These are phyloP conservation scores for Sphagnum contortum DNA, from an alignment of 225 moss, liverwort and hornwort genomes.

Conservation along the genomic window DNA sequence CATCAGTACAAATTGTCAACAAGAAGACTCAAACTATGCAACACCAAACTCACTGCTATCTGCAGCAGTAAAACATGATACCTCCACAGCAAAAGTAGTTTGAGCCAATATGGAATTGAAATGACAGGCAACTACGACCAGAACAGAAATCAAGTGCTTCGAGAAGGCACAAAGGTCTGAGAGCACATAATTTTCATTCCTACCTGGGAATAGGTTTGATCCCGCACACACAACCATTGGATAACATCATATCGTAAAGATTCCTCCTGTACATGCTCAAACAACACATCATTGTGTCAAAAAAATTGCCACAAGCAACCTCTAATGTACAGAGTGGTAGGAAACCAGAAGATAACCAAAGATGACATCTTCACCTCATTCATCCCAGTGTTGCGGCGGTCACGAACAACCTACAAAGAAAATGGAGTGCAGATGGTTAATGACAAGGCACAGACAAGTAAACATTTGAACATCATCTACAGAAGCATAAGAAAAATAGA, in stretches of 20 bases:
- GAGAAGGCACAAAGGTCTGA: neutral
- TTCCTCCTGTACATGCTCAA: conserved; percentile 45
- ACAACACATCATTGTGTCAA: neutral
- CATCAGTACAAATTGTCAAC: conserved; percentile 1
- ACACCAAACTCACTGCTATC: no score
- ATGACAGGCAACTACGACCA: neutral
- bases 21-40: neutral
- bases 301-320: neutral
- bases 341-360: neutral
- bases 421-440: neutral
- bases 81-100: neutral
- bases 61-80: neutral
- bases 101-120: neutral
- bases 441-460: no score
- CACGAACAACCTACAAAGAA: conserved; percentile 64
- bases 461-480: neutral
- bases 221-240: conserved; percentile 95
- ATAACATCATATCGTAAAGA: conserved; percentile 90
- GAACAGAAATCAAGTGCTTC: neutral
- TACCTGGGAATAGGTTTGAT: conserved; percentile 92
- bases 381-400: conserved; percentile 78
- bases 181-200: neutral
- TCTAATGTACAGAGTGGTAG: no score
- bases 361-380: conserved; percentile 18
- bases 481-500: neutral